These are phyloP conservation scores for Dendrocalamus sinicus DNA, from an alignment of 176 grass and related monocot genomes.

Conservation along the genomic window DNA sequence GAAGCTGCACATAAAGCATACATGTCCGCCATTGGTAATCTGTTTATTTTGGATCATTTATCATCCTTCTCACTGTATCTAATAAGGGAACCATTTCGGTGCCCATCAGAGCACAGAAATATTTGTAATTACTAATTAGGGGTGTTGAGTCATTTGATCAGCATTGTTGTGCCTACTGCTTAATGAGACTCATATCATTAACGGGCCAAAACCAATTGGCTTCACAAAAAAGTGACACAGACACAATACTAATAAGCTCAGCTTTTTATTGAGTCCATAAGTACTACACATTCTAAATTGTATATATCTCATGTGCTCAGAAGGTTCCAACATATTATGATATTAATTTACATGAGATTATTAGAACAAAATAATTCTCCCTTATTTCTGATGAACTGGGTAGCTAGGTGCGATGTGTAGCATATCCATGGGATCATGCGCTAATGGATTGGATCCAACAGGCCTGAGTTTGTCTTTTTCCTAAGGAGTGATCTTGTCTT, in stretches of 20 bases:
- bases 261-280: too few species aligned
- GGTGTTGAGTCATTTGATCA: constrained; percentile 1
- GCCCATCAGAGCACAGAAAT: too few species aligned
- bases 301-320: constrained; percentile 14
- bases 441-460: not conserved
- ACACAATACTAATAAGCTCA: too few species aligned
- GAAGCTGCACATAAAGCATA: too few species aligned
- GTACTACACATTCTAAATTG: not conserved
- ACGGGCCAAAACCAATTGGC: too few species aligned
- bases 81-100: too few species aligned
- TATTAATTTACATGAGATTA: not conserved
- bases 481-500: not conserved
- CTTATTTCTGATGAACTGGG: not conserved
- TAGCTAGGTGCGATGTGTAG: constrained; percentile 3
- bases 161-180: not conserved
- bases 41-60: too few species aligned
- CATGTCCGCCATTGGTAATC: too few species aligned
- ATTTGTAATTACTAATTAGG: not conserved
- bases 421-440: not conserved
- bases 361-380: not conserved
- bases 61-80: too few species aligned
- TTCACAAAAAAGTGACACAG: too few species aligned
- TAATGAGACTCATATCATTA: not conserved
- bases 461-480: not conserved
- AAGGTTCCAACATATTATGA: not conserved